These are phyloP conservation scores for Claviceps sp. DNA, from an alignment of 2,329 filamentous ascomycete species.

Conservation along the genomic window DNA sequence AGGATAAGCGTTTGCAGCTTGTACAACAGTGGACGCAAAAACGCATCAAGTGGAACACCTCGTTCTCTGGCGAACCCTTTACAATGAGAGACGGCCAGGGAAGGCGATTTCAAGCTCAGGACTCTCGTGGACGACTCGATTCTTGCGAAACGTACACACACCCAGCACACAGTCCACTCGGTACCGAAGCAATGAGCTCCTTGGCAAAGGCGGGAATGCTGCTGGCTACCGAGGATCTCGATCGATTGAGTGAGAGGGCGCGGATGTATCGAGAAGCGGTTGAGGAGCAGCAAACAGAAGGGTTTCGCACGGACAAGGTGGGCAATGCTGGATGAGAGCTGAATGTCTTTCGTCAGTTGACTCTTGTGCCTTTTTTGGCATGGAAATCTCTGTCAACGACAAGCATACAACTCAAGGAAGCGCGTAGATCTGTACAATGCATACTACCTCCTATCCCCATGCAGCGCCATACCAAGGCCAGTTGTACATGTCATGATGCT, in stretches of 20 bases:
- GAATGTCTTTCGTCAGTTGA: neutral
- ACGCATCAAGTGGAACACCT: neutral
- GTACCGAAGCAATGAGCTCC: constrained; percentile 11
- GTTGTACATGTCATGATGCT: neutral
- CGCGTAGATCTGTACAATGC: neutral
- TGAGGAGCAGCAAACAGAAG: neutral
- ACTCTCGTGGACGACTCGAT: constrained; percentile 14
- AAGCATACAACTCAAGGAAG: neutral
- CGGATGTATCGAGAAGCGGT: constrained; percentile 3
- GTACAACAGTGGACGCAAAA: constrained; percentile 4
- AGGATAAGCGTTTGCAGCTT: neutral
- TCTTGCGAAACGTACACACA: constrained; percentile 11
- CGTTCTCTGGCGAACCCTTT: neutral
- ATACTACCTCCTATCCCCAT: neutral
- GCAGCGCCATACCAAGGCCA: neutral
- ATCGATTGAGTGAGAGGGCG: constrained; percentile 18
- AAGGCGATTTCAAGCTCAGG: constrained; percentile 18
- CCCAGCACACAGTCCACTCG: constrained; percentile 10
- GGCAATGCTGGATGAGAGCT: neutral
- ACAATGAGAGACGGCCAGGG: constrained; percentile 14
- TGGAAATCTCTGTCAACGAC: neutral
- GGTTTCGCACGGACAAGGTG: neutral
- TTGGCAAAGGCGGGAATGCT: constrained; percentile 15
- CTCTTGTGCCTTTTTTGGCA: neutral
- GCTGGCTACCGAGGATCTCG: constrained; percentile 18